phyloP scores from a whole-genome alignment of 768 basidiomycete species.

The Pleurotus cornucopiae region DNA sequence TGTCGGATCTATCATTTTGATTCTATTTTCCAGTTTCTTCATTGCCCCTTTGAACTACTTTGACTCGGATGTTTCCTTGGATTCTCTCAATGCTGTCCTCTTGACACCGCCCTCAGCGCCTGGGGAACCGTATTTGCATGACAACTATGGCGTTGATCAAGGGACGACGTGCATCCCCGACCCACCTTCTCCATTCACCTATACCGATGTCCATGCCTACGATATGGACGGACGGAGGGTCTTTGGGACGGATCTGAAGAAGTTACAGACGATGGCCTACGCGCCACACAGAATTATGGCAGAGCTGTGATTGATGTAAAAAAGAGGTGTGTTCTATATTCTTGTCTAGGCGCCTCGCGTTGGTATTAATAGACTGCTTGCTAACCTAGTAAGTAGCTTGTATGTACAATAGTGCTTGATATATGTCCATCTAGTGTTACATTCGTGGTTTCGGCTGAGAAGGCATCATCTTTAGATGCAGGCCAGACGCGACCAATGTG shows the following conservation, averaged over 20 bases:
- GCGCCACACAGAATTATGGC: slow-evolving; percentile 4
- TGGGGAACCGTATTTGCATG: slow-evolving; percentile 34
- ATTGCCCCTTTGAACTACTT: slow-evolving; percentile 64
- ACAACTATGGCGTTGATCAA: slow-evolving; percentile 51
- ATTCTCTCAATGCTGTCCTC: slow-evolving; percentile 49
- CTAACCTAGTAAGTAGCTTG: not conserved
- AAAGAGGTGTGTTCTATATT: not conserved
- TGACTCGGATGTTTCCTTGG: slow-evolving; percentile 59
- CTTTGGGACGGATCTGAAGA: not conserved
- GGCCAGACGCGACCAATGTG: slow-evolving; percentile 37
- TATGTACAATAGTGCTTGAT: not conserved
- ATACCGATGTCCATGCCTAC: not conserved
- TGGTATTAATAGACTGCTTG: not conserved
- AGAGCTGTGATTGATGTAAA: not conserved
- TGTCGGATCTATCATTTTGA: not conserved
- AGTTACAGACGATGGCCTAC: not conserved
- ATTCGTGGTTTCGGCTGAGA: slow-evolving; percentile 13
- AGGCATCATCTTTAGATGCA: slow-evolving; percentile 35
- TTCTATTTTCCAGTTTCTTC: slow-evolving; percentile 36
- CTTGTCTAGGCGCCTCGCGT: not conserved
- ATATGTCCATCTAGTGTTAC: not conserved
- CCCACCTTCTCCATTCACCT: slow-evolving; percentile 17
- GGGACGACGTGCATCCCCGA: slow-evolving; percentile 22
- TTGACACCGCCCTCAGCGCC: slow-evolving; percentile 33
- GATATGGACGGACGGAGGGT: not conserved